Evolutionary conservation across 352 stramenopile species (phyloP).

Genomic region (Phytophthora sp.): DNA sequence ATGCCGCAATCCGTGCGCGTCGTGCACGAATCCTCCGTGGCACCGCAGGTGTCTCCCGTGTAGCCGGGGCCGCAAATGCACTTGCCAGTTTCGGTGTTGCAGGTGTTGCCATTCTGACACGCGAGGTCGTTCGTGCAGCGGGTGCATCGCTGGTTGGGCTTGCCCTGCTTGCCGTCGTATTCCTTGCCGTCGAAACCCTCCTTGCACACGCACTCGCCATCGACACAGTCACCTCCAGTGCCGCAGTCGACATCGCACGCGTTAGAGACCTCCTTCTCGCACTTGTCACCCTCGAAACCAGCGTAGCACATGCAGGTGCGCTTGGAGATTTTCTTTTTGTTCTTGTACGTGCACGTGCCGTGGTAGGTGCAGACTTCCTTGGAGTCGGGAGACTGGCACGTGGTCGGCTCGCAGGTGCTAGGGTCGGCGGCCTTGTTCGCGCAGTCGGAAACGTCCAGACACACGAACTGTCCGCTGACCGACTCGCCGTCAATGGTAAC

Average conservation of each 20-base stretch:
- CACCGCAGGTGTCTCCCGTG: slow-evolving; percentile 55
- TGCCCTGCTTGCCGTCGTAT: slow-evolving; percentile 53
- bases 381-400: slow-evolving; percentile 44
- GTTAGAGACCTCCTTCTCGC: slow-evolving; percentile 47
- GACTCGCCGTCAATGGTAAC: slow-evolving; percentile 58
- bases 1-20: slow-evolving; percentile 49
- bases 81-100: slow-evolving; percentile 58
- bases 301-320: slow-evolving; percentile 60
- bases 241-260: slow-evolving; percentile 68
- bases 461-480: slow-evolving; percentile 63
- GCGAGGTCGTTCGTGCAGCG: slow-evolving; percentile 58
- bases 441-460: slow-evolving; percentile 65
- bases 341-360: slow-evolving; percentile 77
- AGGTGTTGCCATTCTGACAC: slow-evolving; percentile 60
- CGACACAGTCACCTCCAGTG: slow-evolving; percentile 52
- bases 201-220: slow-evolving; percentile 59
- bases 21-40: slow-evolving; percentile 54
- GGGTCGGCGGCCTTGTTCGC: slow-evolving; percentile 59
- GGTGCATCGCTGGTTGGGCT: slow-evolving; percentile 54
- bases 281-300: slow-evolving; percentile 56
- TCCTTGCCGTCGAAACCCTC: slow-evolving; percentile 47
- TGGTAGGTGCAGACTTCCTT: slow-evolving; percentile 71
- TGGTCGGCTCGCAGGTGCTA: slow-evolving; percentile 40
- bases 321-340: slow-evolving; percentile 62
- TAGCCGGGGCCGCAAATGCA: slow-evolving; percentile 58